These are phyloP conservation scores for Pleurotus eryngii DNA, from an alignment of 768 basidiomycete species.

Conservation along the genomic window DNA sequence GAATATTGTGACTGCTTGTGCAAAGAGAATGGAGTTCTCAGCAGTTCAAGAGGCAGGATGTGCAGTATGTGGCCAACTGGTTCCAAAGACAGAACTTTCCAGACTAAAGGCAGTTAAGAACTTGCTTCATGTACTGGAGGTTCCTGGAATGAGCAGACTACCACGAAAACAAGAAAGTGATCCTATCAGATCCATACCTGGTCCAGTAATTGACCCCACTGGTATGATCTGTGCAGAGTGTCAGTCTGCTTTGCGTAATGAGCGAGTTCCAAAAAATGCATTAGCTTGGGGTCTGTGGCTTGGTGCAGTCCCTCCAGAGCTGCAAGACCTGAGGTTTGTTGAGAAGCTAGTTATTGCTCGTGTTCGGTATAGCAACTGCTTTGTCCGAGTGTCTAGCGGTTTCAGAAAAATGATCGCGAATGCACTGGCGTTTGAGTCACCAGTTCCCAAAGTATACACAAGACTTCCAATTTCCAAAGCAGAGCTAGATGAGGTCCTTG, in stretches of 20 bases:
- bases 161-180: not conserved
- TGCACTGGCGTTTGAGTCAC: conserved; percentile 22
- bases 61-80: conserved; percentile 2
- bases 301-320: conserved; percentile 21
- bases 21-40: not conserved
- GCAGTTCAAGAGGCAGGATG: conserved; percentile 2
- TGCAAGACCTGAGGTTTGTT: conserved; percentile 18
- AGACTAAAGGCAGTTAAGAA: not conserved
- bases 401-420: conserved; percentile 20
- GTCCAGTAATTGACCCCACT: not conserved
- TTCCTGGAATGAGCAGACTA: not conserved
- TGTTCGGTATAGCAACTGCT: conserved; percentile 17
- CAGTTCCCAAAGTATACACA: conserved; percentile 17
- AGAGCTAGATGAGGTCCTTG: conserved; percentile 19
- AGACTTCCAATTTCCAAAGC: conserved; percentile 15
- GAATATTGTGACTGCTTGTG: not conserved
- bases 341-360: conserved; percentile 18
- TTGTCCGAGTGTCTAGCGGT: conserved; percentile 15
- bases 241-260: conserved; percentile 1
- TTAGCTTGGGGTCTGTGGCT: conserved; percentile 31
- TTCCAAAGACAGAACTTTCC: not conserved
- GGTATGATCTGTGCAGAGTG: conserved; percentile 5
- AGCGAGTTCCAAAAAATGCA: conserved; percentile 13
- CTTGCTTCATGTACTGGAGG: not conserved
- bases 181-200: not conserved